A percentile compares a stretch with the other conserved stretches of the same genome.
phyloP scores from a whole-genome alignment of 129 eudicot species.

The Scalesia atractyloides region DNA sequence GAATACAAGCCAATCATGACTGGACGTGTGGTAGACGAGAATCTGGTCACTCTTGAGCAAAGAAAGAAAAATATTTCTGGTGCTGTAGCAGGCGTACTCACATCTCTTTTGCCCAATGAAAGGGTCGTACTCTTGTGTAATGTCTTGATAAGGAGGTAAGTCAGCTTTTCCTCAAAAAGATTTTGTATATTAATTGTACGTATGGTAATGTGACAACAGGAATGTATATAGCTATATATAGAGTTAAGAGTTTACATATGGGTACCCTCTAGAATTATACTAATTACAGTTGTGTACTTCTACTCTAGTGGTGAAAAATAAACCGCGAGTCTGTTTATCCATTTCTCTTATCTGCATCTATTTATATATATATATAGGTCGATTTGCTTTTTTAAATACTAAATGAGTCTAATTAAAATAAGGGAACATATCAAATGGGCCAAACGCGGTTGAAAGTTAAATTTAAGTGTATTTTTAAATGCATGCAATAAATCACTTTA shows the following conservation, averaged over 20 bases:
- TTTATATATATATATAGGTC: neutral
- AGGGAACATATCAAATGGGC: slow-evolving; percentile 10
- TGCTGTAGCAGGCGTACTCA: slow-evolving; percentile 65
- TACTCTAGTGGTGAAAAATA: neutral
- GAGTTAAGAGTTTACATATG: neutral
- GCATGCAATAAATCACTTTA: neutral
- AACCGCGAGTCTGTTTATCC: slow-evolving; percentile 5
- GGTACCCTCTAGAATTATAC: neutral
- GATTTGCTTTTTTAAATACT: neutral
- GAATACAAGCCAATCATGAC: slow-evolving; percentile 79
- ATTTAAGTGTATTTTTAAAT: neutral
- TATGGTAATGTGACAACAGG: neutral
- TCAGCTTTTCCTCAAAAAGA: neutral
- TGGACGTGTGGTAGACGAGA: slow-evolving; percentile 83
- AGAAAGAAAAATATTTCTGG: slow-evolving; percentile 76
- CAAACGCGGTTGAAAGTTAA: neutral
- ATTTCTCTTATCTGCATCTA: slow-evolving; percentile 13
- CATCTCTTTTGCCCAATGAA: slow-evolving; percentile 76
- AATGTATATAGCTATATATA: neutral
- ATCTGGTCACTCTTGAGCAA: slow-evolving; percentile 61
- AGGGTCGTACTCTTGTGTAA: slow-evolving; percentile 85
- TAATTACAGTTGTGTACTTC: neutral
- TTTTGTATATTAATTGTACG: neutral
- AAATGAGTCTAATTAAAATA: neutral
- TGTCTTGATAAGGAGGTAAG: slow-evolving; percentile 77